Conservation (phyloP, 192 early-diverging fungal genomes). For the Lobosporangium transversale region DNA sequence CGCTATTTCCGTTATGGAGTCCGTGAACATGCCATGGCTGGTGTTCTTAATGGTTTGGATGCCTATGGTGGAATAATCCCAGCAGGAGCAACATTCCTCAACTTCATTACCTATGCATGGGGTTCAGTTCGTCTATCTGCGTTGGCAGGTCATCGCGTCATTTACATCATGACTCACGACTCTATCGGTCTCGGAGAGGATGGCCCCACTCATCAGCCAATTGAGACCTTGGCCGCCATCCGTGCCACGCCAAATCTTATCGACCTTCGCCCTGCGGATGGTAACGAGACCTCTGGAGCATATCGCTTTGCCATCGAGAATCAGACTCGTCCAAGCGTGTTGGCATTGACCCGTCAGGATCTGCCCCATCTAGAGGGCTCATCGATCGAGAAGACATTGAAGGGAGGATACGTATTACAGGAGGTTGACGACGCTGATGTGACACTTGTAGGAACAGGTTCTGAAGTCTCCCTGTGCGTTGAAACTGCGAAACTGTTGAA, state of each 20-base stretch:
- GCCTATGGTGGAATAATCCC: slow-evolving; percentile 91
- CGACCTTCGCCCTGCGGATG: slow-evolving; percentile 92
- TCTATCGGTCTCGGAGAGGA: slow-evolving; percentile 96
- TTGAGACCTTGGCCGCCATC: slow-evolving; percentile 90
- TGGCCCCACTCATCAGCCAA: slow-evolving; percentile 98
- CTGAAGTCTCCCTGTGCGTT: slow-evolving; percentile 90
- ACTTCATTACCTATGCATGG: slow-evolving; percentile 82
- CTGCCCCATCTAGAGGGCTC: slow-evolving; percentile 91
- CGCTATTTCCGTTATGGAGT: slow-evolving; percentile 96
- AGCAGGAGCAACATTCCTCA: slow-evolving; percentile 91
- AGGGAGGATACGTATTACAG: slow-evolving; percentile 89
- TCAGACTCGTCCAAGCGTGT: slow-evolving; percentile 76
- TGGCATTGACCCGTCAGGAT: slow-evolving; percentile 94
- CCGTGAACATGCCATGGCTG: slow-evolving; percentile 97
- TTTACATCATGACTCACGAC: slow-evolving; percentile 99
- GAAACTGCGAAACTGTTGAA: slow-evolving; percentile 83
- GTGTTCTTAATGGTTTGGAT: slow-evolving; percentile 89
- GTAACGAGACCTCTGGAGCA: slow-evolving; percentile 92
- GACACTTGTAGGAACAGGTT: slow-evolving; percentile 87
- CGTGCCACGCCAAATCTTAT: slow-evolving; percentile 92
- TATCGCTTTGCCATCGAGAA: slow-evolving; percentile 85
- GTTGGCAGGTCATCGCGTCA: slow-evolving; percentile 86
- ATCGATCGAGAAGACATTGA: slow-evolving; percentile 79
- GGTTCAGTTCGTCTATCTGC: slow-evolving; percentile 92
- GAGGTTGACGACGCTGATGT: slow-evolving; percentile 71